Evolutionary conservation across 495 filamentous ascomycete genomes (phyloP), one percentile per base, ranked within the genome.

Genomic region (Haplographium delicatum): DNA sequence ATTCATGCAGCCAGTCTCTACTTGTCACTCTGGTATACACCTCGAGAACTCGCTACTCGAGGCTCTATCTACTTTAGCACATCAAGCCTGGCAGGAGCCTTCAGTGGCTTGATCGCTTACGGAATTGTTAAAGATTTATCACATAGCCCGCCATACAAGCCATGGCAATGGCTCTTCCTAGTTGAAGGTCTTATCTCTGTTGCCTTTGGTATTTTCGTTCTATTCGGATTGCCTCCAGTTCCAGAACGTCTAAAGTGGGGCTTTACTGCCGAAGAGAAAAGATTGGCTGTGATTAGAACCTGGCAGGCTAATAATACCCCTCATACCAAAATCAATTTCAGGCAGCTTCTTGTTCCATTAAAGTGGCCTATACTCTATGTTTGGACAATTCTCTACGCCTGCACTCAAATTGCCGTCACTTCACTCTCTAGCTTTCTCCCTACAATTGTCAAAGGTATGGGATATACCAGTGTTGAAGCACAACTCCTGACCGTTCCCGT

Each of bases 371-470:
- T 26, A 4, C n/a, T 10, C 4, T 19, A 13, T 19, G 31, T 2
- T 28, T 72, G 66, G 27, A 65, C 62, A 18, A 59, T 68, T 15
- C 67, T 67, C n/a, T 72, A 76, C 40, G 76, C 79, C 84, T 85
- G 85, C 30, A 62, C 60, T 26, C 65, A 72, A 54, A 76, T 78
- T 72, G 72, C 86, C 8, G 75, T 96, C 4, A 96, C 95, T 64
- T 86, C 85, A 22, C 94, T 95, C 63, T 86, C 83, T 7, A 76
- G 95, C 4, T 95, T 96, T 65, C 75, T 95, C 1, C 90, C 90
- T 1, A 84, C 83, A 30, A 95, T 96, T 63, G 86, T 96, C 60
- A 68, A 64, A 28, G 75, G 82, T 55, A 70, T 86, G 19, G 91
- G 90, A 28, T 94, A 86, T 64, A 75, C 67, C 16, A 63, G 75